These are phyloP conservation scores for Fagus sylvatica DNA, from an alignment of 306 rosid species.

Conservation along the genomic window DNA sequence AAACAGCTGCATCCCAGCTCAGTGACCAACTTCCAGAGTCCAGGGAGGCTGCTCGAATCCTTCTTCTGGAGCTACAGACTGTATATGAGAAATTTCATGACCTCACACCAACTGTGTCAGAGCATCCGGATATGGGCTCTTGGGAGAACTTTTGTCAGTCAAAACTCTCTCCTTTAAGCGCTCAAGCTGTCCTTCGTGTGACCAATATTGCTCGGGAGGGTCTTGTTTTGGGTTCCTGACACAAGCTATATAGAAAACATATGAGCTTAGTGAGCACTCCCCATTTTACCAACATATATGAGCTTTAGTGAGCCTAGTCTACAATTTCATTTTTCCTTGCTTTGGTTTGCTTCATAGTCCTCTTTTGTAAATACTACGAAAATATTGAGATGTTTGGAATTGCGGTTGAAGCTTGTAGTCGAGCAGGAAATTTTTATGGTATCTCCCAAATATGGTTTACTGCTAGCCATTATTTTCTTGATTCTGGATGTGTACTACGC, in stretches of 20 bases:
- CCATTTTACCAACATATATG: conserved; percentile 26
- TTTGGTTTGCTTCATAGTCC: conserved; percentile 50
- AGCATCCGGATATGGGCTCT: conserved; percentile 50
- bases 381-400: conserved; percentile 50
- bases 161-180: conserved; percentile 85
- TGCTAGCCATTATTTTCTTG: background rate
- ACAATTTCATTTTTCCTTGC: conserved; percentile 30
- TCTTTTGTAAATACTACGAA: conserved; percentile 65
- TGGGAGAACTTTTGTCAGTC: conserved; percentile 93
- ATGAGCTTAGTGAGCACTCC: conserved; percentile 20
- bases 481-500: background rate
- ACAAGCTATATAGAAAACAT: conserved; percentile 19
- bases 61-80: conserved; percentile 79
- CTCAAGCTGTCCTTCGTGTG: conserved; percentile 95
- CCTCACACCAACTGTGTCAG: conserved; percentile 40
- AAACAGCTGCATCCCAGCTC: conserved; percentile 87
- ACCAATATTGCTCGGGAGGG: conserved; percentile 73
- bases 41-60: conserved; percentile 90
- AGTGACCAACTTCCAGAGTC: conserved; percentile 98
- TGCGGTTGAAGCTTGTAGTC: conserved; percentile 50
- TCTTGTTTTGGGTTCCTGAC: conserved; percentile 68
- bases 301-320: conserved; percentile 41
- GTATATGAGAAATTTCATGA: conserved; percentile 62
- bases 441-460: conserved; percentile 3
- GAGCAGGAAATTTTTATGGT: conserved; percentile 42